Percentiles rank a stretch among this genome's conserved stretches.
phyloP scores from a whole-genome alignment of 2,329 filamentous ascomycete genomes.

The Sordariomycetes sp. region DNA sequence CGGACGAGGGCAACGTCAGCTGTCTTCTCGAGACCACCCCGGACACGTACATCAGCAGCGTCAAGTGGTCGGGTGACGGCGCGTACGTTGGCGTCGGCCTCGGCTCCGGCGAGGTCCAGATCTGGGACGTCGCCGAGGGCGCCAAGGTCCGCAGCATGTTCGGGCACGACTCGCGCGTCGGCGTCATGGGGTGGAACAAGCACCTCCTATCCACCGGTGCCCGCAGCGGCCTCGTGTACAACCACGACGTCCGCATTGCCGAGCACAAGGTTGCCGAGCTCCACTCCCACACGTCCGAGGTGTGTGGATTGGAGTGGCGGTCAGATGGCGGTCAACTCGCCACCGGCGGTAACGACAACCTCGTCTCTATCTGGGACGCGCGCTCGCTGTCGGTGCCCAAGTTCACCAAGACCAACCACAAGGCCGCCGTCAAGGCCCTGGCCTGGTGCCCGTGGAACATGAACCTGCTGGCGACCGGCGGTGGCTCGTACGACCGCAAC shows the following conservation, averaged over 20 bases:
- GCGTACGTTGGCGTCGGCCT: constrained; percentile 94
- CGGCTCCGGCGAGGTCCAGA: constrained; percentile 92
- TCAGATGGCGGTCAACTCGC: constrained; percentile 93
- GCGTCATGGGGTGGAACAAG: constrained; percentile 99
- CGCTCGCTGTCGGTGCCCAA: constrained; percentile 88
- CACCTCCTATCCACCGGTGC: constrained; percentile 92
- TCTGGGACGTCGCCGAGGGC: constrained; percentile 95
- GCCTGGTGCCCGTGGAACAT: constrained; percentile 99
- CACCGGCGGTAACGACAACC: constrained; percentile 96
- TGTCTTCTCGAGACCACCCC: constrained; percentile 78
- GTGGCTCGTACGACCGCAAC: constrained; percentile 91
- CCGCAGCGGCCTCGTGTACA: constrained; percentile 89
- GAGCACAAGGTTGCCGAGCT: constrained; percentile 98
- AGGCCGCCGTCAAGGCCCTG: constrained; percentile 94
- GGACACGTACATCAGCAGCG: constrained; percentile 94
- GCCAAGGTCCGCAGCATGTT: constrained; percentile 98
- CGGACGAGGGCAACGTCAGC: constrained; percentile 81
- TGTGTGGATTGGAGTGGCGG: constrained; percentile 96
- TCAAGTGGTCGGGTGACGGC: constrained; percentile 97
- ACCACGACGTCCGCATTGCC: constrained; percentile 95
- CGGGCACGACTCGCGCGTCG: constrained; percentile 90
- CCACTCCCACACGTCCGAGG: constrained; percentile 92
- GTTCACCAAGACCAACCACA: constrained; percentile 99
- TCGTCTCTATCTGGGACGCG: constrained; percentile 98
- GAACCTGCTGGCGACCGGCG: constrained; percentile 92